A percentile compares a stretch with the other conserved stretches of the same genome.
These are phyloP conservation scores for Candida pseudoglaebosa DNA, from an alignment of 805 yeast species.

Conservation along the genomic window DNA sequence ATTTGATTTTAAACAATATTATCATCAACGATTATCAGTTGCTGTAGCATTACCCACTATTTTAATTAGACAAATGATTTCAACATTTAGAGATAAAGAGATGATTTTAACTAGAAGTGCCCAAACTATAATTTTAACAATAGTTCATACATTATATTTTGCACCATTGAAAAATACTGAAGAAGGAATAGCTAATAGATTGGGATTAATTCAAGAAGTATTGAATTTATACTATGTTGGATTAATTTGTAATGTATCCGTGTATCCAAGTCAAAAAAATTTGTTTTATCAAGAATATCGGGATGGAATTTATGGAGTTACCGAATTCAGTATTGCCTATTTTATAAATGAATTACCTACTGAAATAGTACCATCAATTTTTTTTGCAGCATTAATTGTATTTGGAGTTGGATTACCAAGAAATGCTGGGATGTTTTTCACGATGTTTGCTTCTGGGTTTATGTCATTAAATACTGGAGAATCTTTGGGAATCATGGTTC, in stretches of 20 bases:
- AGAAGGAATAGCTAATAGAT: conserved; percentile 58
- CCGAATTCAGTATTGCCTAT: conserved; percentile 61
- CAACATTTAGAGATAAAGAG: conserved; percentile 41
- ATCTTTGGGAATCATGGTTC: conserved; percentile 76
- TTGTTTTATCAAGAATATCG: conserved; percentile 75
- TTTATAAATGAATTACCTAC: conserved; percentile 62
- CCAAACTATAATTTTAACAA: conserved; percentile 61
- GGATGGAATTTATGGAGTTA: conserved; percentile 65
- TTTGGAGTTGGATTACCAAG: conserved; percentile 73
- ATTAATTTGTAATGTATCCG: conserved; percentile 69
- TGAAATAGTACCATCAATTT: conserved; percentile 54
- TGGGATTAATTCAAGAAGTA: conserved; percentile 75
- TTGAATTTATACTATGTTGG: conserved; percentile 75
- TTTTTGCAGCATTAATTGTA: conserved; percentile 60
- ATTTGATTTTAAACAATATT: conserved; percentile 42
- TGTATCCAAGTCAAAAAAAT: conserved; percentile 70
- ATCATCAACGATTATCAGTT: conserved; percentile 20
- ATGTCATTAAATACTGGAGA: conserved; percentile 73
- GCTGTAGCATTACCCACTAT: conserved; percentile 26
- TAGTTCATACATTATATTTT: conserved; percentile 65
- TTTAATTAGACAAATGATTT: conserved; percentile 29
- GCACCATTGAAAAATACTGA: conserved; percentile 33
- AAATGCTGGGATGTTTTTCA: conserved; percentile 62
- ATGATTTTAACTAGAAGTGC: conserved; percentile 59
- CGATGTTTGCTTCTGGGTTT: conserved; percentile 51